Conservation (phyloP, 805 yeast species). For the Metschnikowia sp. region DNA sequence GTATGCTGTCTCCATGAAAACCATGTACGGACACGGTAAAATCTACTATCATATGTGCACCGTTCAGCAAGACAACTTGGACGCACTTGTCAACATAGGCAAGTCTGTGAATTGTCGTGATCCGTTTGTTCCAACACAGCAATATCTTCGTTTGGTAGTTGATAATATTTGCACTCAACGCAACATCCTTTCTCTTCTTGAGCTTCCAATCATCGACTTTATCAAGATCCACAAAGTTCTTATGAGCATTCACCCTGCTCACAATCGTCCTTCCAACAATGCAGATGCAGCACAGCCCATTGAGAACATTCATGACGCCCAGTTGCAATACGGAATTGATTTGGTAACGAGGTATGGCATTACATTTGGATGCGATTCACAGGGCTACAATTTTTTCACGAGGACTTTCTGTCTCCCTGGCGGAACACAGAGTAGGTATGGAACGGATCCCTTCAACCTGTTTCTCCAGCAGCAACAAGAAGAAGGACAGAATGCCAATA, state of each 20-base stretch:
- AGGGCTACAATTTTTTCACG: conserved; percentile 60
- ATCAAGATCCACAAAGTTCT: conserved; percentile 67
- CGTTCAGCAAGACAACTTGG: conserved; percentile 72
- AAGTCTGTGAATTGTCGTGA: conserved; percentile 77
- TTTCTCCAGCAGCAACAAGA: conserved; percentile 29
- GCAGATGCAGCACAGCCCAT: conserved; percentile 11
- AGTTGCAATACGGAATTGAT: conserved; percentile 52
- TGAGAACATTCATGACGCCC: conserved; percentile 39
- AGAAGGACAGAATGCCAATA: conserved; percentile 23
- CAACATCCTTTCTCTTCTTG: conserved; percentile 55
- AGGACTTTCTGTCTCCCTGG: conserved; percentile 35
- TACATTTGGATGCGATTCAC: conserved; percentile 65
- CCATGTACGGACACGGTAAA: conserved; percentile 80
- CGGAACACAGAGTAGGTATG: conserved; percentile 28
- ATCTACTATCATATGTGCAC: conserved; percentile 85
- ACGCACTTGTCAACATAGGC: conserved; percentile 76
- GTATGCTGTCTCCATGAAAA: conserved; percentile 71
- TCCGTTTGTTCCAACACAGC: conserved; percentile 80
- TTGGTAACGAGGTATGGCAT: conserved; percentile 62
- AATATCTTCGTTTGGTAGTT: conserved; percentile 71
- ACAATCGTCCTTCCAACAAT: neutral
- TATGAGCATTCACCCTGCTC: conserved; percentile 43
- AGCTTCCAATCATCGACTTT: conserved; percentile 58
- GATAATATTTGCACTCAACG: conserved; percentile 72
- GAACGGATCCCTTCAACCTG: conserved; percentile 17